Conservation (phyloP, 495 filamentous ascomycete species). For the Hyaloscypha variabilis region DNA sequence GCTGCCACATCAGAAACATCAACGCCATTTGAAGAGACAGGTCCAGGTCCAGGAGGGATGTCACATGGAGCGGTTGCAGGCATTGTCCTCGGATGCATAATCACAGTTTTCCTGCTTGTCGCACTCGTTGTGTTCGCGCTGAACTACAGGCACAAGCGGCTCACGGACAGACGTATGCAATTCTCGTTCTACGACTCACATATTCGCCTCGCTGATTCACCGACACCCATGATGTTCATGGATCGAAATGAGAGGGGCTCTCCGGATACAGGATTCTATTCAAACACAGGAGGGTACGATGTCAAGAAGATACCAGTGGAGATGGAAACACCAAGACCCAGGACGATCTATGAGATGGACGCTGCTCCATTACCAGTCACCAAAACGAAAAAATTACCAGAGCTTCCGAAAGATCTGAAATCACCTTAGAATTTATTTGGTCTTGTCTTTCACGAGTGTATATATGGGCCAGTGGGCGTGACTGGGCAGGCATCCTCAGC, state of each 20-base stretch:
- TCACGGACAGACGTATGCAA: neutral
- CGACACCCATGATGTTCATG: conserved; percentile 18
- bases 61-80: conserved; percentile 24
- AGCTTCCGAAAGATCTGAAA: neutral
- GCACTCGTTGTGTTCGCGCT: conserved; percentile 5
- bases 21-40: neutral
- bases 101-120: conserved; percentile 6
- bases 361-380: neutral
- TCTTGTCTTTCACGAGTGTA: neutral
- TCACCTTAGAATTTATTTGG: neutral
- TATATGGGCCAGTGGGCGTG: neutral
- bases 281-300: neutral
- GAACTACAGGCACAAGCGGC: conserved; percentile 10
- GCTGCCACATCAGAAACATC: neutral
- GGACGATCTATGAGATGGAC: conserved; percentile 8
- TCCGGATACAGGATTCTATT: neutral
- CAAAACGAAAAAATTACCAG: conserved; percentile 4
- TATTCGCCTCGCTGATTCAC: conserved; percentile 10
- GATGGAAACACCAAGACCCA: neutral
- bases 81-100: conserved; percentile 25
- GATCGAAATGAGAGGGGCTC: neutral
- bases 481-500: neutral
- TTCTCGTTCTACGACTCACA: conserved; percentile 11
- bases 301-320: neutral
- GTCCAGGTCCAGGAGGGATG: neutral